Evolutionary conservation across 2,329 filamentous ascomycete genomes (phyloP).

Genomic region (Exophiala aquamarina): DNA sequence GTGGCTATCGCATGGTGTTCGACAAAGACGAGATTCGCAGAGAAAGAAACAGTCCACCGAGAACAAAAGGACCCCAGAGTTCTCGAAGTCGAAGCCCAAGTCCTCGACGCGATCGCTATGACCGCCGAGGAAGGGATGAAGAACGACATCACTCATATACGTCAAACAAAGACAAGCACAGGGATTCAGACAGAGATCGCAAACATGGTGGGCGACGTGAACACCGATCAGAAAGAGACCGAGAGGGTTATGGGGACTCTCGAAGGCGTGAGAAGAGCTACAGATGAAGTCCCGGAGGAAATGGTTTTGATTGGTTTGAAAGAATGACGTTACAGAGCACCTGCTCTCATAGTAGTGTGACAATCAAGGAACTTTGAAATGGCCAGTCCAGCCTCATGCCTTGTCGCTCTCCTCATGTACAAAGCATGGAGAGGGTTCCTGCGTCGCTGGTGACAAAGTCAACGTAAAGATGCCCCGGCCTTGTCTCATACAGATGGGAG

Average conservation of each 20-base stretch:
- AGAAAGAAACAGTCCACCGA: constrained; percentile 24
- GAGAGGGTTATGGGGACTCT: constrained; percentile 37
- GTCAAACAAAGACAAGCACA: constrained; percentile 35
- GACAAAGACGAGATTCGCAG: constrained; percentile 65
- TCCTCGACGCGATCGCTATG: constrained; percentile 38
- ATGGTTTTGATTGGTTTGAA: not conserved
- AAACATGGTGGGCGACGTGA: constrained; percentile 31
- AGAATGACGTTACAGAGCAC: too few species aligned
- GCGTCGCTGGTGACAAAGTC: too few species aligned
- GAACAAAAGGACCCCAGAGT: constrained; percentile 33
- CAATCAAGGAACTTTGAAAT: too few species aligned
- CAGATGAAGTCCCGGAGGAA: not conserved
- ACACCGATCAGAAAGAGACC: constrained; percentile 34
- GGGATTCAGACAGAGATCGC: constrained; percentile 33
- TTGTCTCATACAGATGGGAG: too few species aligned
- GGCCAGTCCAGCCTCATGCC: too few species aligned
- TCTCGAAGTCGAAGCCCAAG: constrained; percentile 44
- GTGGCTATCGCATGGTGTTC: constrained; percentile 77
- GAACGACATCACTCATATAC: constrained; percentile 38
- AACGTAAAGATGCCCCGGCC: too few species aligned
- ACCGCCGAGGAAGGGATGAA: constrained; percentile 14
- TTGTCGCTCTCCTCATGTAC: too few species aligned
- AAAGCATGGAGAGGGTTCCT: too few species aligned
- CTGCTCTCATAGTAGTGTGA: too few species aligned
- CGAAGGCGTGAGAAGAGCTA: constrained; percentile 17